Conservation (phyloP, 768 basidiomycete genomes). For the Suillus sp. region DNA sequence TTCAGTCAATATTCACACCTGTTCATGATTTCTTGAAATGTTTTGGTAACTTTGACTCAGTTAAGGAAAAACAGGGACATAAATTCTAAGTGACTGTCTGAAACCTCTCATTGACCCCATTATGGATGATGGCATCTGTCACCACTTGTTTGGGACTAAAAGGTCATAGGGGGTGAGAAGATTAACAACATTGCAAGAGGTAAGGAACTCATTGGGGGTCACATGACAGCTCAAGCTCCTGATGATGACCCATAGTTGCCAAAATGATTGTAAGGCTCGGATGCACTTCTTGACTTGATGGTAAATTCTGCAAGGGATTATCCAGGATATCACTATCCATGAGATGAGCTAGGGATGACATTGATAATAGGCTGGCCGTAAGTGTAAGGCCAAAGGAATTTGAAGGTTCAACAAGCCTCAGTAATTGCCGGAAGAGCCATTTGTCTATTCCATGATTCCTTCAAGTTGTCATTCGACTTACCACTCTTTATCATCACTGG, state of each 20-base stretch:
- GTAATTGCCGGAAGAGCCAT: not conserved
- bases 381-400: too few relatives aligned
- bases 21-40: too few relatives aligned
- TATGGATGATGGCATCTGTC: too few relatives aligned
- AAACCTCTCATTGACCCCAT: too few relatives aligned
- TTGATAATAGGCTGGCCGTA: not conserved
- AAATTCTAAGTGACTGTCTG: too few relatives aligned
- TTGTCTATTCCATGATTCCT: too few relatives aligned
- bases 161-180: too few relatives aligned
- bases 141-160: too few relatives aligned
- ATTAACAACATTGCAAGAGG: too few relatives aligned
- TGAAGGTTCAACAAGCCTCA: not conserved
- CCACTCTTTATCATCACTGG: not conserved
- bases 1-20: too few relatives aligned
- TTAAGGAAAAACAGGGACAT: too few relatives aligned
- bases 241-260: not conserved
- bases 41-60: too few relatives aligned
- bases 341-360: not conserved
- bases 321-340: not conserved
- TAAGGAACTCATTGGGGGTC: not conserved
- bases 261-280: not conserved
- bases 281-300: not conserved
- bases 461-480: not conserved
- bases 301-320: not conserved
- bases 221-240: not conserved